Conservation (phyloP, 306 rosid species). For the Dalbergia cochinchinensis region DNA sequence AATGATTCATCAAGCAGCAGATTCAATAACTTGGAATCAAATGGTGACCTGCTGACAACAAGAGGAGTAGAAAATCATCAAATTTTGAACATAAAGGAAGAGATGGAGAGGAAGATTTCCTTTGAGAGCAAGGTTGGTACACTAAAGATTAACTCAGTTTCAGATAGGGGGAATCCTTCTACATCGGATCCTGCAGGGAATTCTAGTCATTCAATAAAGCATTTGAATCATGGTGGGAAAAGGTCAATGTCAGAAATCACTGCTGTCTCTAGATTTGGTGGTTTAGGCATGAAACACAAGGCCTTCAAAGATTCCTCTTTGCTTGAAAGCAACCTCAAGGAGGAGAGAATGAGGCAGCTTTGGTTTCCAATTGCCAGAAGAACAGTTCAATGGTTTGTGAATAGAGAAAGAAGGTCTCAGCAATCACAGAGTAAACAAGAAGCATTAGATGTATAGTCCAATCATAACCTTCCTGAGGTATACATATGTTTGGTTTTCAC, state of each 20-base stretch:
- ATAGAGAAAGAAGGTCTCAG: conserved; percentile 75
- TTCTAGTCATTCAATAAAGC: conserved; percentile 47
- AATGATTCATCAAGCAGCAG: conserved; percentile 66
- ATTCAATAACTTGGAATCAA: conserved; percentile 54
- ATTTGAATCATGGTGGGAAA: conserved; percentile 53
- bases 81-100: conserved; percentile 63
- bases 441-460: conserved; percentile 61
- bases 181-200: conserved; percentile 39
- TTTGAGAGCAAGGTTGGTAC: conserved; percentile 65
- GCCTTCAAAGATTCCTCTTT: conserved; percentile 51
- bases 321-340: conserved; percentile 57
- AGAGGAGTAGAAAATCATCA: conserved; percentile 50
- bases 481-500: conserved; percentile 35
- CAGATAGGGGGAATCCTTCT: conserved; percentile 35
- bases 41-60: conserved; percentile 11
- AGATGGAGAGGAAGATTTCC: conserved; percentile 72
- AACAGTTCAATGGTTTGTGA: conserved; percentile 94
- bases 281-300: conserved; percentile 52
- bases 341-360: conserved; percentile 71
- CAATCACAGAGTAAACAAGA: conserved; percentile 50
- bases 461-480: conserved; percentile 32
- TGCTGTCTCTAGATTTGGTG: conserved; percentile 69
- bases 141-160: conserved; percentile 45
- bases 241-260: conserved; percentile 91
- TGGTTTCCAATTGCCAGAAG: conserved; percentile 91